Evolutionary conservation across 2,329 filamentous ascomycete species (phyloP).

Genomic region (Podosphaera fusca): DNA sequence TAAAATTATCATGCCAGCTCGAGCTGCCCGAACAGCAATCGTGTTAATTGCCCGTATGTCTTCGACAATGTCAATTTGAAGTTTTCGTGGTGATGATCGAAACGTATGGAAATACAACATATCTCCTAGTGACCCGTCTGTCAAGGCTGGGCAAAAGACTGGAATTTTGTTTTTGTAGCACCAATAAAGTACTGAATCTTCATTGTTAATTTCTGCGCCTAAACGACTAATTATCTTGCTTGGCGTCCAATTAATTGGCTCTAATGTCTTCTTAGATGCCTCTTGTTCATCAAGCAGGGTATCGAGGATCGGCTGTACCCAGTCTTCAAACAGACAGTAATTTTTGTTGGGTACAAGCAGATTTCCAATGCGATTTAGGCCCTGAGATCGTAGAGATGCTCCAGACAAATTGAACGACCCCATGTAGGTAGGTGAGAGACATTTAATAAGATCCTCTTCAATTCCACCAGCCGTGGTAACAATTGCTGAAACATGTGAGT

Average conservation of each 20-base stretch:
- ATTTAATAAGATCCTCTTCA: slow-evolving; percentile 98
- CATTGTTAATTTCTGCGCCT: slow-evolving; percentile 83
- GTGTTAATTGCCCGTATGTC: slow-evolving; percentile 89
- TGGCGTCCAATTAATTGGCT: slow-evolving; percentile 73
- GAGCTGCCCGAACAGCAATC: slow-evolving; percentile 64
- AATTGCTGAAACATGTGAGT: slow-evolving; percentile 76
- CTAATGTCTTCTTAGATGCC: slow-evolving; percentile 42
- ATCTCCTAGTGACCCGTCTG: slow-evolving; percentile 83
- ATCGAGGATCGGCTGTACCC: slow-evolving; percentile 89
- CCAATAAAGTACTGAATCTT: slow-evolving; percentile 81
- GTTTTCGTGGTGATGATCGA: slow-evolving; percentile 58
- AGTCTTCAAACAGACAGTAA: slow-evolving; percentile 95
- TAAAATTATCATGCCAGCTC: slow-evolving; percentile 84
- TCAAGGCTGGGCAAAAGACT: slow-evolving; percentile 88
- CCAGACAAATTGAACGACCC: slow-evolving; percentile 63
- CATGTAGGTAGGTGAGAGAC: slow-evolving; percentile 80
- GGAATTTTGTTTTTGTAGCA: slow-evolving; percentile 92
- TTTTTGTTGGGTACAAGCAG: slow-evolving; percentile 90
- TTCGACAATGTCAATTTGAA: slow-evolving; percentile 77
- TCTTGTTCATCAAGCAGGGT: slow-evolving; percentile 87
- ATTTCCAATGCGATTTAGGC: slow-evolving; percentile 90
- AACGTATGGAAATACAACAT: slow-evolving; percentile 99
- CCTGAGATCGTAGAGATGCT: slow-evolving; percentile 55
- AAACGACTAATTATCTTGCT: slow-evolving; percentile 77
- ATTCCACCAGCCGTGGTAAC: slow-evolving; percentile 90